phyloP scores from a whole-genome alignment of 2,329 filamentous ascomycete species.

The Nemania diffusa region DNA sequence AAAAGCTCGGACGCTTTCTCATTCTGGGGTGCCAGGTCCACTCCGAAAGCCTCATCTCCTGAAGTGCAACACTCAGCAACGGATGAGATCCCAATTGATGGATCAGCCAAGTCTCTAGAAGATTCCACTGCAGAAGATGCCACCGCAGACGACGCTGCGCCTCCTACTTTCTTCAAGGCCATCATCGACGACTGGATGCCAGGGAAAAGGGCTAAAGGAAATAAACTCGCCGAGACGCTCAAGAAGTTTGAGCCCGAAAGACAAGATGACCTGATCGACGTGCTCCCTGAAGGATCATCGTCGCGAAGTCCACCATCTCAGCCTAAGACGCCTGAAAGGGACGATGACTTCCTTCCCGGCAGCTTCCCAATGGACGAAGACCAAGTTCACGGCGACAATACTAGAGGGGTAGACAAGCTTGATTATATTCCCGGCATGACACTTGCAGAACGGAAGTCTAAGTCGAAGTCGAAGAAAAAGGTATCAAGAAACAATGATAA shows the following conservation, averaged over 20 bases:
- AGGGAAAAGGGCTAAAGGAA: conserved; percentile 58
- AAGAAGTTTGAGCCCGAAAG: conserved; percentile 64
- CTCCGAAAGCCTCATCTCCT: conserved; percentile 50
- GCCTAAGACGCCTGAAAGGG: conserved; percentile 53
- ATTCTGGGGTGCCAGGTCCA: conserved; percentile 64
- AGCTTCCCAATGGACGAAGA: conserved; percentile 44
- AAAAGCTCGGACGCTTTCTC: conserved; percentile 59
- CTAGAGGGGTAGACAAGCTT: conserved; percentile 52
- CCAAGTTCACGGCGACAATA: conserved; percentile 47
- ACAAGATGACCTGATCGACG: conserved; percentile 53
- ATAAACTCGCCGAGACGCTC: conserved; percentile 67
- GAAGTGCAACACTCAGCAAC: conserved; percentile 43
- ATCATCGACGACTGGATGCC: conserved; percentile 56
- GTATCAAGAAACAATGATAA: conserved; percentile 45
- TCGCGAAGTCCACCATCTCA: conserved; percentile 54
- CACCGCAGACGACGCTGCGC: conserved; percentile 54
- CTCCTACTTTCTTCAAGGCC: conserved; percentile 53
- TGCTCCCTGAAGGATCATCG: conserved; percentile 51
- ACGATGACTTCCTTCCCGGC: conserved; percentile 50
- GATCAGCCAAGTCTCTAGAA: conserved; percentile 60
- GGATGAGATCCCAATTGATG: conserved; percentile 60
- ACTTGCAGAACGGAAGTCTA: conserved; percentile 46
- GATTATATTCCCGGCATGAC: conserved; percentile 63
- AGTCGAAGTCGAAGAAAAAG: conserved; percentile 41
- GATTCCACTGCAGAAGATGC: conserved; percentile 57